Evolutionary conservation across 1,284 basidiomycete genomes (phyloP).

Genomic region (Cystobasidiaceae sp.): DNA sequence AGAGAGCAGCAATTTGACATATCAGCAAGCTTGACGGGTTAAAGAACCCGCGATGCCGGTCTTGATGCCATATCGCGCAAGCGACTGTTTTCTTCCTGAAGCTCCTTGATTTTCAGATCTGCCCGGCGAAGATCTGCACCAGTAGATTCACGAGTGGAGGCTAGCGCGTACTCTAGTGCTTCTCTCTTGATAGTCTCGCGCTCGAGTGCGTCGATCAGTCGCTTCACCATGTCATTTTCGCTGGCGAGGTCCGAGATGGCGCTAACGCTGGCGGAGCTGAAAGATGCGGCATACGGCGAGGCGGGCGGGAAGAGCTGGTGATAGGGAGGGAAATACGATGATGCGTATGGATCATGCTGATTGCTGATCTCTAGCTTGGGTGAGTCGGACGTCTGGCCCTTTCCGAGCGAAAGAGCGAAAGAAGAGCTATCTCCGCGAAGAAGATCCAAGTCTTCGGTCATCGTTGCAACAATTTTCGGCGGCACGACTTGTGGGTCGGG

Average conservation of each 20-base stretch:
- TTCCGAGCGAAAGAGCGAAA: not conserved
- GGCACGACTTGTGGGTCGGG: too few species aligned
- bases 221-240: not conserved
- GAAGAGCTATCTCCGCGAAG: too few species aligned
- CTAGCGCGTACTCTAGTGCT: not conserved
- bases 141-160: not conserved
- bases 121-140: not conserved
- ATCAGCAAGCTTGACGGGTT: not conserved
- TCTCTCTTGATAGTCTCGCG: not conserved
- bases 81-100: slow-evolving; percentile 3
- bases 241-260: not conserved
- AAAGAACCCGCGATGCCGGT: not conserved
- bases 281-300: not conserved
- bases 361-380: not conserved
- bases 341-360: not conserved
- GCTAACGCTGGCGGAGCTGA: not conserved
- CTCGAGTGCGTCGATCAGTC: not conserved
- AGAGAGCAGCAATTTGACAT: too few species aligned
- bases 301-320: not conserved
- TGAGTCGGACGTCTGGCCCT: not conserved
- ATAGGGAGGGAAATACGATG: slow-evolving; percentile 5
- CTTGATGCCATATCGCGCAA: not conserved
- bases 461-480: too few species aligned
- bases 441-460: too few species aligned
- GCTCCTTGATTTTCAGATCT: slow-evolving; percentile 1